Evolutionary conservation across 768 basidiomycete species (phyloP), one percentile per base, ranked within the genome.

Genomic region (Boletus edulis): DNA sequence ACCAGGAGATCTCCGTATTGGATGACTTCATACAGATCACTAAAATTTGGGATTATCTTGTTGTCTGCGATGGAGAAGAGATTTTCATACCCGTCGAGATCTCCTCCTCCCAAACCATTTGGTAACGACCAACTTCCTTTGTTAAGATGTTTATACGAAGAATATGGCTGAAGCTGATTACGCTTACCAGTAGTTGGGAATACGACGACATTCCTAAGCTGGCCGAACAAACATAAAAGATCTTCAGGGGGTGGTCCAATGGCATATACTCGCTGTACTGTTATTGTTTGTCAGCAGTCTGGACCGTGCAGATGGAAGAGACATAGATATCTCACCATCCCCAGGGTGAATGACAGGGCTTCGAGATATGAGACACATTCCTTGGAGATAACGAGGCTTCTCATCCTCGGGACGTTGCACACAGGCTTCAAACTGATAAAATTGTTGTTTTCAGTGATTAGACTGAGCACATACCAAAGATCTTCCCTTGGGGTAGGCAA

Each of bases 321-420:
- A 52, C 42, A 32, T 57, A 35, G 8, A 54, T 45, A 32, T 57
- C 71, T 52, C 61, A 83, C 89, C 83, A 64, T 91, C 90, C 14
- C 90, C 90, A 6, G 86, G 83, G 65, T 91, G 89, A 18, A 81
- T 79, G 7, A 87, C 82, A 6, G 91, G 91, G 66, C 84, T 90
- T 52, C 89, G 75, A 7, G 82, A 86, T 46, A 91, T 82, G 37
- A 79, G 75, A 54, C 81, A 82, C 52, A 75, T 72, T 29, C 91
- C 89, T 64, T 80, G 67, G 5, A 91, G 65, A 73, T 80, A 87
- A 13, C 58, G 70, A 2, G 84, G 82, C 35, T 81, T 65, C 27
- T 72, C 58, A 46, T 84, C 79, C 0, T 69, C 75, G 1, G 77
- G 74, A n/a, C 67, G 62, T 63, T 85, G 85, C 22, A 86, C 71